Evolutionary conservation across 2,329 filamentous ascomycete genomes (phyloP), one percentile per base, ranked within the genome.

Genomic region (Fusarium musae): DNA sequence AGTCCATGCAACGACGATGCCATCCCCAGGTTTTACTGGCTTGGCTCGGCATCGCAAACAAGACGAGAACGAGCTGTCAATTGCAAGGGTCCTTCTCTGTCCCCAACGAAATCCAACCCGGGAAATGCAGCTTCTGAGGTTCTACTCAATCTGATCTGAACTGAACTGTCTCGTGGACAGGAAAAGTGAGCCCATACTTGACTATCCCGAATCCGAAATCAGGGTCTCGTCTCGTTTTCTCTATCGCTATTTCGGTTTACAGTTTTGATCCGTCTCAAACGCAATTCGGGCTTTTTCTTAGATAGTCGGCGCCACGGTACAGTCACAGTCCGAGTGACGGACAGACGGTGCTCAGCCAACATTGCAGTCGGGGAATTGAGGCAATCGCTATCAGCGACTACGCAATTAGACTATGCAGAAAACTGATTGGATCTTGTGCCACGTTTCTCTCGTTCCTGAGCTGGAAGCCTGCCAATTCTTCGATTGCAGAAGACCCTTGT

Each of bases 11-110:
- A 46, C 39, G 57, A 49, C 64, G 60, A 72, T 63, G 57, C 73
- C 63, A 64, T 63, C 70, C 70, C 70, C 70, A 73, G 70, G 49
- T 73, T 73, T 73, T 68, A 68, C 70, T 73, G 65, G 69, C 65
- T 64, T 69, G 59, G 70, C 64, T 69, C 56, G 49, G 61, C 39
- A 67, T 43, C 49, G 28, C 52, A 65, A 60, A 60, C 62, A 50
- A 60, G 44, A 66, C 53, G 37, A 53, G 46, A 63, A 62, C 61
- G 37, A 62, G 44, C 39, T 53, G 58, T 63, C 58, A 60, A 49
- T 59, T 23, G 49, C 59, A 53, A 73, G 70, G 61, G 60, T 66
- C 54, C 39, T 58, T 37, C 28, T 34, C 42, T 34, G 21, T 46
- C 49, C 70, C 71, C 70, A 73, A 74, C 71, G 62, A 59, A 72